Evolutionary conservation across 164 flowering plant genomes (phyloP).

Genomic region (Aristolochia californica): DNA sequence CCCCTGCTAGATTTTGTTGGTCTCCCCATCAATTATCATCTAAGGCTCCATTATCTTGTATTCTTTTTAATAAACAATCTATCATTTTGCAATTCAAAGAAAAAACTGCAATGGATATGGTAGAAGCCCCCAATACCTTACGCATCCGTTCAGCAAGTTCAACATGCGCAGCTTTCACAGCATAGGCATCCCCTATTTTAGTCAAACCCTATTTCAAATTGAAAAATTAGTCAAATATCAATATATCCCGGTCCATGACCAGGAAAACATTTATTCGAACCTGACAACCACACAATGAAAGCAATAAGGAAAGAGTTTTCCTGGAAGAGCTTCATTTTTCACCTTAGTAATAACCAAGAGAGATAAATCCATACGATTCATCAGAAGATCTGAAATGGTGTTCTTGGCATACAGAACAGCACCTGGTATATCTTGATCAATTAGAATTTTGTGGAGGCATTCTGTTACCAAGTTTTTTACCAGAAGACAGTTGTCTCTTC

Average conservation of each 20-base stretch:
- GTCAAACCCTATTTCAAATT: slow-evolving; percentile 68
- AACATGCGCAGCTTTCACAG: slow-evolving; percentile 94
- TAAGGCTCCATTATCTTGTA: no score
- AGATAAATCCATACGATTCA: slow-evolving; percentile 96
- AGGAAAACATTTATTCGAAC: no score
- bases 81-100: no score
- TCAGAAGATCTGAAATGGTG: slow-evolving; percentile 94
- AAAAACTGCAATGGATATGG: no score
- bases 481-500: slow-evolving; percentile 92
- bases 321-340: slow-evolving; percentile 1
- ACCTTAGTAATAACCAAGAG: slow-evolving; percentile 97
- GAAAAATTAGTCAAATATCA: neutral
- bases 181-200: slow-evolving; percentile 95
- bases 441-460: slow-evolving; percentile 85
- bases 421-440: slow-evolving; percentile 81
- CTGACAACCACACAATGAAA: no score
- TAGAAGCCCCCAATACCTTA: slow-evolving; percentile 36
- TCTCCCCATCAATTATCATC: no score
- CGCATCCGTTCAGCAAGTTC: slow-evolving; percentile 99
- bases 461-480: slow-evolving; percentile 93
- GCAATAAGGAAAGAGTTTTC: no score
- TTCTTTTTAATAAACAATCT: no score
- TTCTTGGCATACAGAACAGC: slow-evolving; percentile 91
- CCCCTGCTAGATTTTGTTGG: no score
- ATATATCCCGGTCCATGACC: neutral